A percentile compares a stretch with the other conserved stretches of the same genome.
Evolutionary conservation across 2,329 filamentous ascomycete species (phyloP).

Genomic region (Fusarium guadeloupense): DNA sequence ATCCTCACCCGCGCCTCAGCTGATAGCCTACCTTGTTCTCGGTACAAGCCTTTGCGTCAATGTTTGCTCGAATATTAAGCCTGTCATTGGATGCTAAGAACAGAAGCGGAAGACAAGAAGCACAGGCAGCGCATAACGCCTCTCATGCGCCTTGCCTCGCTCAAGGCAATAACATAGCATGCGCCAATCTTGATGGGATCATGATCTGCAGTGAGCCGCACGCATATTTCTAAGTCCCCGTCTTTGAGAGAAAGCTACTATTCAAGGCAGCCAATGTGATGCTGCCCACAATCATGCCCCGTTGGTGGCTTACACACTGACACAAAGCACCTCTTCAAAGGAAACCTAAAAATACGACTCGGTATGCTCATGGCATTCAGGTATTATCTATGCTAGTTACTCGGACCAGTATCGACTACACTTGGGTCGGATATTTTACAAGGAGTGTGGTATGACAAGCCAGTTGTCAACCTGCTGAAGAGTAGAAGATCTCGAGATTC

Average conservation of each 20-base stretch:
- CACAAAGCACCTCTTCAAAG: background rate
- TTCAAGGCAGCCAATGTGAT: background rate
- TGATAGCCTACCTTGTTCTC: constrained; percentile 14
- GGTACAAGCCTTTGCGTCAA: constrained; percentile 9
- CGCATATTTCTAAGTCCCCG: background rate
- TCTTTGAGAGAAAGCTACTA: background rate
- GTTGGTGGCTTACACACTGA: constrained; percentile 2
- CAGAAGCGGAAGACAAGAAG: constrained; percentile 1
- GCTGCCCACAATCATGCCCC: background rate
- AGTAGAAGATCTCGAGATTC: background rate
- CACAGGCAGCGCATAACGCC: constrained; percentile 6
- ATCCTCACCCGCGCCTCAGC: constrained; percentile 1
- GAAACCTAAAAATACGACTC: background rate
- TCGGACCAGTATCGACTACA: background rate
- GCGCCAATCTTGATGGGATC: background rate
- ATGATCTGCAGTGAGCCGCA: background rate
- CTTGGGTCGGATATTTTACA: background rate
- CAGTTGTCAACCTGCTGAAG: background rate
- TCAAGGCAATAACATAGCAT: background rate
- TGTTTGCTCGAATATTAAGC: constrained; percentile 13
- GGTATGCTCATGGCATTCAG: background rate
- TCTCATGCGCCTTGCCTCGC: constrained; percentile 9
- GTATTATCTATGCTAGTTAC: background rate
- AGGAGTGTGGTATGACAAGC: background rate
- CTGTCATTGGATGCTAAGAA: constrained; percentile 9